Conservation (phyloP, 2,329 filamentous ascomycete species). For the Aspergillus sojae region DNA sequence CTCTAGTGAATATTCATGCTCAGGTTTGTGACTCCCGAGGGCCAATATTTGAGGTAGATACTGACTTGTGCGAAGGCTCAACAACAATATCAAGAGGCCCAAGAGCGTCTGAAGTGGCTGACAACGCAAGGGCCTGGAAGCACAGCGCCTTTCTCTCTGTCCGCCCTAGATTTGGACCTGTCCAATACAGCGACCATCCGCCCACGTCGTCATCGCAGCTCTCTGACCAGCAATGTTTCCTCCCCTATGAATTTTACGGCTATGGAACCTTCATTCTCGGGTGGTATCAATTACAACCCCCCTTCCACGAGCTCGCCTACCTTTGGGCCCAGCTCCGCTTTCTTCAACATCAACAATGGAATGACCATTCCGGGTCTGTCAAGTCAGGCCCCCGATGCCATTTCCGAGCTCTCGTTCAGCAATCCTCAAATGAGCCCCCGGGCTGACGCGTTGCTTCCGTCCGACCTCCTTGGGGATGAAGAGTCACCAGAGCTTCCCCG, state of each 20-base stretch:
- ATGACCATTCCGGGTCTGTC: slow-evolving; percentile 56
- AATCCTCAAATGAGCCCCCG: slow-evolving; percentile 67
- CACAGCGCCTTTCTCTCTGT: slow-evolving; percentile 44
- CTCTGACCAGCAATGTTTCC: slow-evolving; percentile 51
- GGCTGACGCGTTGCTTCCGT: slow-evolving; percentile 63
- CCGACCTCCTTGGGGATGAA: slow-evolving; percentile 63
- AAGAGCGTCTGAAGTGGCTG: slow-evolving; percentile 49
- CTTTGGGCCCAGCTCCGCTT: slow-evolving; percentile 54
- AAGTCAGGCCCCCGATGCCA: slow-evolving; percentile 41
- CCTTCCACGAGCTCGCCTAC: slow-evolving; percentile 56
- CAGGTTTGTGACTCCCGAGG: slow-evolving; percentile 29
- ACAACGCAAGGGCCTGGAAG: slow-evolving; percentile 40
- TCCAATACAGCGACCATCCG: slow-evolving; percentile 44
- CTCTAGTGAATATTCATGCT: slow-evolving; percentile 44
- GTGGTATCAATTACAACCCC: slow-evolving; percentile 50
- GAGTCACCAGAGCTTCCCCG: slow-evolving; percentile 42
- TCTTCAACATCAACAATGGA: slow-evolving; percentile 66
- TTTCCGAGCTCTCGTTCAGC: slow-evolving; percentile 55
- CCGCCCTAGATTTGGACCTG: slow-evolving; percentile 46
- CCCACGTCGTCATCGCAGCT: slow-evolving; percentile 50
- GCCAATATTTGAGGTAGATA: background rate
- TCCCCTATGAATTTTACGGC: slow-evolving; percentile 47
- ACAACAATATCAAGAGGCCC: slow-evolving; percentile 49
- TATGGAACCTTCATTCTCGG: slow-evolving; percentile 43
- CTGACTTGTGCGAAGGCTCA: slow-evolving; percentile 31